phyloP scores from a whole-genome alignment of 2,329 filamentous ascomycete species.

The Curvularia sp. region DNA sequence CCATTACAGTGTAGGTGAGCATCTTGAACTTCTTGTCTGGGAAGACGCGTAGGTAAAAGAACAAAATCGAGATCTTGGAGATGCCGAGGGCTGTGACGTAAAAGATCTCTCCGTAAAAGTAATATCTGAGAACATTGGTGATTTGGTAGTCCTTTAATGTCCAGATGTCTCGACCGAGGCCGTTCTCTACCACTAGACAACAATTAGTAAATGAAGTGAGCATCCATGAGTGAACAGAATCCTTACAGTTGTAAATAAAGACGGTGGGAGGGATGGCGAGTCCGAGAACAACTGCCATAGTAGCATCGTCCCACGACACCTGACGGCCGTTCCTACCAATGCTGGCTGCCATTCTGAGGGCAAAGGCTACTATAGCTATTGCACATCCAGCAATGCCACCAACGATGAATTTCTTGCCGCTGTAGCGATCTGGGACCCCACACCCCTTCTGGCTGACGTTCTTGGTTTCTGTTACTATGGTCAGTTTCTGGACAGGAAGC shows the following conservation, averaged over 20 bases:
- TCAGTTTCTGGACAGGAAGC: background rate
- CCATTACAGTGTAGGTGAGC: conserved; percentile 36
- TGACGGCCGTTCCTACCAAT: conserved; percentile 43
- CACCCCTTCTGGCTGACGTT: conserved; percentile 50
- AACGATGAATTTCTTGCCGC: conserved; percentile 37
- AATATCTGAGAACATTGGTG: conserved; percentile 51
- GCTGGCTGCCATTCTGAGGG: conserved; percentile 46
- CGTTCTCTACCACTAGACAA: conserved; percentile 34
- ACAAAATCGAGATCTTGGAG: conserved; percentile 46
- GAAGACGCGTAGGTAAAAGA: conserved; percentile 47
- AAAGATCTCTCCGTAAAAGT: conserved; percentile 40
- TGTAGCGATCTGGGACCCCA: conserved; percentile 45
- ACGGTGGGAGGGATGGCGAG: conserved; percentile 32
- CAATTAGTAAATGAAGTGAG: conserved; percentile 1
- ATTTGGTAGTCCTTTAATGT: conserved; percentile 53
- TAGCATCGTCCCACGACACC: conserved; percentile 50
- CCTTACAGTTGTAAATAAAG: conserved; percentile 21
- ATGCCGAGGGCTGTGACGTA: conserved; percentile 41
- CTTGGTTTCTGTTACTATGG: conserved; percentile 39
- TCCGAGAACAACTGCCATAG: conserved; percentile 50
- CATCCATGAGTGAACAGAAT: too few species aligned
- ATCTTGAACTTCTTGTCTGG: conserved; percentile 37
- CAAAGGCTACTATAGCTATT: conserved; percentile 43
- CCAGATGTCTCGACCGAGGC: conserved; percentile 62
- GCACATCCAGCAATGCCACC: conserved; percentile 40